Base-by-base conservation (phyloP, 768 basidiomycete genomes). In the Phlebiopsis flavidoalba region DNA sequence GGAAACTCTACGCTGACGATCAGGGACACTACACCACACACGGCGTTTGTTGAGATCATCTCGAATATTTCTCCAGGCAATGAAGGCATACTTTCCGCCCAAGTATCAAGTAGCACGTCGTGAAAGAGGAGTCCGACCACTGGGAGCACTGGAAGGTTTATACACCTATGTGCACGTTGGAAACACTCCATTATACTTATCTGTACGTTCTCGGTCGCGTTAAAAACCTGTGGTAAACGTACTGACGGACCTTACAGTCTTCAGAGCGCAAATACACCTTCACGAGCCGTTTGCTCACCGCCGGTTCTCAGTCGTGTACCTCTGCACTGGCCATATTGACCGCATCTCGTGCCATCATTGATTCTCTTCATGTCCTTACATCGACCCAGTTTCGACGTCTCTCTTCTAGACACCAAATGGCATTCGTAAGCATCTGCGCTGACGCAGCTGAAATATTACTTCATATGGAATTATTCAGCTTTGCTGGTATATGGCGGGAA, bases 281-380 rank as follows among this genome's bases (percentile, higher is more conserved):
- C 90, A 91, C 64, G 90, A 92, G 64, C 87, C 89, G 2, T 88
- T 90, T 67, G 87, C 89, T 15, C 79, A 83, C 60, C 76, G n/a
- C 88, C 51, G 76, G 77, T 19, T 75, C 72, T 51, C 77, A 79
- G 17, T 82, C 83, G 26, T 91, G 89, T 66, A 78, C 84, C 47
- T 90, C 87, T 47, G 86, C 89, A 10, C 77, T 84, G 64, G 87
- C 83, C 66, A 85, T 91, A 31, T 73, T 91, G 8, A 81, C 80
- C 0, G 83, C 89, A 26, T 82, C 88, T 2, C 80, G 89, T 50
- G 79, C 81, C 0, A 83, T 88, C 43, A 74, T 91, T 45, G 85
- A 90, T 65, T 73, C 88, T 14, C 79, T 89, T 22, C 87, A 89
- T 66, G 77, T 73, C 14, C 78, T 89, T 24, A 83, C 80, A 70